Evolutionary conservation across 768 basidiomycete species (phyloP).

Genomic region (Hypsizygus marmoreus): DNA sequence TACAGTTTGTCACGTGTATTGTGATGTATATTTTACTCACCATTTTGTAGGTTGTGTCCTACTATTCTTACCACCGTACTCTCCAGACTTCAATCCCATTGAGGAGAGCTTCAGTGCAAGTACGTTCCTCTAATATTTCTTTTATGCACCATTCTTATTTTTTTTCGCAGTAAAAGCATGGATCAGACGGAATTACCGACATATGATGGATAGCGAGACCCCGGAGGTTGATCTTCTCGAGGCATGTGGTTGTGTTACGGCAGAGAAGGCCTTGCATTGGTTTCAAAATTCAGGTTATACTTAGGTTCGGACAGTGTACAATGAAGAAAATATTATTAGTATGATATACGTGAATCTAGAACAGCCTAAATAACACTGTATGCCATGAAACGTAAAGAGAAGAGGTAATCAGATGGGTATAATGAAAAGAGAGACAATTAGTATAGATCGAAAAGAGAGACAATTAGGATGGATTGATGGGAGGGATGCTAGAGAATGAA

Average conservation of each 20-base stretch:
- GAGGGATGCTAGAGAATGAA: too few species aligned
- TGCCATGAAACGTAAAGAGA: background rate
- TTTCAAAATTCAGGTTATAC: slow-evolving; percentile 25
- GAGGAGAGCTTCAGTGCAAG: too few species aligned
- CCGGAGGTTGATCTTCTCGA: slow-evolving; percentile 23
- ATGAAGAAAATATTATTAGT: background rate
- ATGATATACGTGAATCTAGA: background rate
- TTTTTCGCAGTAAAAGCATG: slow-evolving; percentile 25
- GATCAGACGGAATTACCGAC: slow-evolving; percentile 23
- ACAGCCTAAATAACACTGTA: background rate
- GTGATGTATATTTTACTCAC: slow-evolving; percentile 24
- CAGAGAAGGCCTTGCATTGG: slow-evolving; percentile 27
- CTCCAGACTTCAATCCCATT: slow-evolving; percentile 38
- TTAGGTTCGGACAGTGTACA: background rate
- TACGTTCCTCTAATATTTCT: slow-evolving; percentile 25
- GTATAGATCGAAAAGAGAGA: too few species aligned
- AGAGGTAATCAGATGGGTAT: too few species aligned
- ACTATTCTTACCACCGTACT: slow-evolving; percentile 33
- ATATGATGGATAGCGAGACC: too few species aligned
- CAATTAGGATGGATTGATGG: too few species aligned
- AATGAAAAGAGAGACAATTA: too few species aligned
- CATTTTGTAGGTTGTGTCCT: slow-evolving; percentile 20
- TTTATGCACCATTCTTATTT: background rate
- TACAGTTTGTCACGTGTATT: slow-evolving; percentile 35
- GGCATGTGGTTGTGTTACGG: slow-evolving; percentile 23